Percentiles rank a stretch among this genome's conserved stretches.
Evolutionary conservation across 2,329 filamentous ascomycete species (phyloP).

Genomic region (Ceratocystis cubensis): DNA sequence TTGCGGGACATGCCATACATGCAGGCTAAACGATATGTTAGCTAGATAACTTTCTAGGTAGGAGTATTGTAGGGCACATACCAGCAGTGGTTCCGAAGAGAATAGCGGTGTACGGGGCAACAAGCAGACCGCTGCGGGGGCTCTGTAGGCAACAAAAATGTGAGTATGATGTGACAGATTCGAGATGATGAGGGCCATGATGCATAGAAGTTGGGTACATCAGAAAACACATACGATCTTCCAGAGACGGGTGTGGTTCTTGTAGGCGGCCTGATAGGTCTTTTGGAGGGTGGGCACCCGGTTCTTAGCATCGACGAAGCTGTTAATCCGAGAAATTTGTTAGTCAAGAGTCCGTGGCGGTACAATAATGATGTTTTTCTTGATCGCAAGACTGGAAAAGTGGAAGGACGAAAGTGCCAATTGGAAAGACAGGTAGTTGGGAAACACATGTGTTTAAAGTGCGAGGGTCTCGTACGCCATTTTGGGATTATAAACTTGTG

Average conservation of each 20-base stretch:
- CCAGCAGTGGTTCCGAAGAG: constrained; percentile 51
- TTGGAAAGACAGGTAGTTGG: not conserved
- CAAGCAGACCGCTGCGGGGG: constrained; percentile 50
- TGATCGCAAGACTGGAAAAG: not conserved
- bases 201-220: not conserved
- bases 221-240: constrained; percentile 52
- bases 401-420: not conserved
- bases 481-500: constrained; percentile 24
- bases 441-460: not conserved
- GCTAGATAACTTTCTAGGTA: constrained; percentile 8
- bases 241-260: constrained; percentile 58
- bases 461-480: constrained; percentile 29
- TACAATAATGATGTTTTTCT: not conserved
- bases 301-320: constrained; percentile 60
- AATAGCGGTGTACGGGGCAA: constrained; percentile 55
- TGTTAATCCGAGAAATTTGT: constrained; percentile 26
- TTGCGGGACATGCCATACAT: constrained; percentile 66
- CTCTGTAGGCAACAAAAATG: constrained; percentile 33
- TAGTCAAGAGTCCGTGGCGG: not conserved
- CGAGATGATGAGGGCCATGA: not conserved
- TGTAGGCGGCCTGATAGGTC: constrained; percentile 62
- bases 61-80: constrained; percentile 32
- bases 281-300: constrained; percentile 63
- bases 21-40: constrained; percentile 31
- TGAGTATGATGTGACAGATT: constrained; percentile 19